These are phyloP conservation scores for Talaromyces atroroseus DNA, from an alignment of 2,329 filamentous ascomycete genomes.

Conservation along the genomic window DNA sequence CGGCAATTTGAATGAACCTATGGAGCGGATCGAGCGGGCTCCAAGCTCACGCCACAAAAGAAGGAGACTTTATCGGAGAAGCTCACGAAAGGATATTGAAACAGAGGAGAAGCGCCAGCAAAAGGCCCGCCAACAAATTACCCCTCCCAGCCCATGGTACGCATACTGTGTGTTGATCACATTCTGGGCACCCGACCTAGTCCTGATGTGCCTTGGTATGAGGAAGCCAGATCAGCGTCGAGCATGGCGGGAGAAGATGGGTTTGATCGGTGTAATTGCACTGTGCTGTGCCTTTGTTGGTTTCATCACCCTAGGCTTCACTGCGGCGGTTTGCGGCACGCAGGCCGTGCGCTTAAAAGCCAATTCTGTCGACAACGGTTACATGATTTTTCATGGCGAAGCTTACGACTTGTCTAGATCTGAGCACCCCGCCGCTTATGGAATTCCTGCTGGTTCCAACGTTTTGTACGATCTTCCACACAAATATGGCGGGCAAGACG, in stretches of 20 bases:
- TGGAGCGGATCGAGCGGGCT: conserved; percentile 24
- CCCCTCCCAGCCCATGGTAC: conserved; percentile 85
- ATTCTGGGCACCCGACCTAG: conserved; percentile 85
- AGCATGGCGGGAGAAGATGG: conserved; percentile 98
- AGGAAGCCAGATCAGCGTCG: conserved; percentile 77
- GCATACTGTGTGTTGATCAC: conserved; percentile 91
- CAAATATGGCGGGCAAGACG: conserved; percentile 81
- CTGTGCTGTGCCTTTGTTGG: conserved; percentile 83
- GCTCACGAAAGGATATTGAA: conserved; percentile 43
- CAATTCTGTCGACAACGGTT: conserved; percentile 74
- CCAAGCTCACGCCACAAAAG: conserved; percentile 41
- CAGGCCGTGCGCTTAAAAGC: conserved; percentile 68
- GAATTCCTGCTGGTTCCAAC: conserved; percentile 69
- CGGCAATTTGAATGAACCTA: conserved; percentile 39
- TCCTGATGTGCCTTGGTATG: conserved; percentile 81
- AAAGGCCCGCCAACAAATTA: conserved; percentile 58
- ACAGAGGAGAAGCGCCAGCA: conserved; percentile 57
- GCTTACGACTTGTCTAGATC: conserved; percentile 79
- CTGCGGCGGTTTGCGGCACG: conserved; percentile 71
- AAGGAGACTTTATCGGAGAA: conserved; percentile 61
- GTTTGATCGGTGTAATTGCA: conserved; percentile 87
- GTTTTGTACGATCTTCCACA: conserved; percentile 80
- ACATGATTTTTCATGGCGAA: conserved; percentile 93
- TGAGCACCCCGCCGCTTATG: conserved; percentile 70
- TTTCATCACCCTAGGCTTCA: conserved; percentile 96